Percentiles rank a stretch among this genome's conserved stretches.
Conservation (phyloP, 2,329 filamentous ascomycete species). For the Alternaria sp. region DNA sequence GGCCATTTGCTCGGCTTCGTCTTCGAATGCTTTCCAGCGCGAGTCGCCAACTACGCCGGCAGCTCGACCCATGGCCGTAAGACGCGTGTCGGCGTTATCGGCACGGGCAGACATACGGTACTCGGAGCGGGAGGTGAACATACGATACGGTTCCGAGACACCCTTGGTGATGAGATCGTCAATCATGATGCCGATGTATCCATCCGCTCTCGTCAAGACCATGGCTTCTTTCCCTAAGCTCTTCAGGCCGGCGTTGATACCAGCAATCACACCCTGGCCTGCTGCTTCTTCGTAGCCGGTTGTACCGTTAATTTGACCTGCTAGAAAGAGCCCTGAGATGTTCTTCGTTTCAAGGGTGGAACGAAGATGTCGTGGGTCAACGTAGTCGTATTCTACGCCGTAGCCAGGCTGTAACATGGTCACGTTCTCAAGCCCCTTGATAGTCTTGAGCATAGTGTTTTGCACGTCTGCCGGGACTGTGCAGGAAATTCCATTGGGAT, state of each 20-base stretch:
- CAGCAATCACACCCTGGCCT: slow-evolving; percentile 89
- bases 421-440: slow-evolving; percentile 86
- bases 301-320: slow-evolving; percentile 97
- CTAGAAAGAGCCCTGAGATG: slow-evolving; percentile 87
- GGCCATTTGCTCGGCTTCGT: slow-evolving; percentile 72
- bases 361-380: slow-evolving; percentile 87
- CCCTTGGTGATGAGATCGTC: slow-evolving; percentile 97
- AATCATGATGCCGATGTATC: slow-evolving; percentile 98
- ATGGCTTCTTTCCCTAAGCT: slow-evolving; percentile 72
- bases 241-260: slow-evolving; percentile 90
- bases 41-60: slow-evolving; percentile 80
- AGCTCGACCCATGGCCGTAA: slow-evolving; percentile 78
- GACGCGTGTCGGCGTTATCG: slow-evolving; percentile 89
- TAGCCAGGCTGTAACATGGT: slow-evolving; percentile 95
- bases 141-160: slow-evolving; percentile 94
- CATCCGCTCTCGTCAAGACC: slow-evolving; percentile 80
- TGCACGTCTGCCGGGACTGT: slow-evolving; percentile 91
- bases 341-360: slow-evolving; percentile 94
- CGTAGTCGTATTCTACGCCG: slow-evolving; percentile 98
- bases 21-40: slow-evolving; percentile 76
- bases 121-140: slow-evolving; percentile 97
- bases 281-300: slow-evolving; percentile 98
- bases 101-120: slow-evolving; percentile 91
- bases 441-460: slow-evolving; percentile 81
- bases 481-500: slow-evolving; percentile 97